Evolutionary conservation across 139 green algal genomes (phyloP), one percentile per base, ranked within the genome.

Genomic region (Chlorella sp.): DNA sequence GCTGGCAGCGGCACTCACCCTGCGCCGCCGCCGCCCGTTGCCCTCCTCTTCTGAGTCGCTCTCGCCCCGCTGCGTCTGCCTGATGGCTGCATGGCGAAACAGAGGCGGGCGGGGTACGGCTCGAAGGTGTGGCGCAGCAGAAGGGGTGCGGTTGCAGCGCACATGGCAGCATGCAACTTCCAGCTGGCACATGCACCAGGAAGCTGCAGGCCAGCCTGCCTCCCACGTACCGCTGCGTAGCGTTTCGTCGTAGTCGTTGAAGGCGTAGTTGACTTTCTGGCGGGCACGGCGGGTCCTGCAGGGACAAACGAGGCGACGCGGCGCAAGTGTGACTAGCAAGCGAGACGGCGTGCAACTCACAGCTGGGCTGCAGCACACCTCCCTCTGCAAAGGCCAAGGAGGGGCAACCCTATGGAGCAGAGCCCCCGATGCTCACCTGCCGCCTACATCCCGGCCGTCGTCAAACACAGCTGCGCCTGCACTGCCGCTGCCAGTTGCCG

Each of bases 251-350:
- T 73, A 82, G 36, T 82, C 75, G 25, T 51, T 80, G 60, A 89
- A 87, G 17, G 79, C 80, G 41, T 89, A 89, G 80, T 89, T 89
- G 79, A 89, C 60, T 1, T 36, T 34, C 5, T 44, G 38, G n/a
- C 86, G 68, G 21, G 64, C n/a, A 9, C 84, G 84, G 16, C 84
- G 84, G 28, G 67, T 41, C 39, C 83, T 81, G 74, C 62, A 55
- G 1, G 5, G 9, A 41, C 18, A 21, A 20, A 12, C 5, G 47
- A 13, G 20, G 44, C 0, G 6, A 28, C 4, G 4, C 0, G 44
- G 44, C 44, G 44, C 6, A 51, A 16, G 7, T 51, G 9, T 16
- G 44, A 9, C 6, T 9, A 51, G 44, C 6, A 16, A 9, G 44
- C 44, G 44, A 51, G 6, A 51, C 7, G 9, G 9, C 44, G n/a